phyloP scores from a whole-genome alignment of 2,329 filamentous ascomycete species.

The Alternaria sp. region DNA sequence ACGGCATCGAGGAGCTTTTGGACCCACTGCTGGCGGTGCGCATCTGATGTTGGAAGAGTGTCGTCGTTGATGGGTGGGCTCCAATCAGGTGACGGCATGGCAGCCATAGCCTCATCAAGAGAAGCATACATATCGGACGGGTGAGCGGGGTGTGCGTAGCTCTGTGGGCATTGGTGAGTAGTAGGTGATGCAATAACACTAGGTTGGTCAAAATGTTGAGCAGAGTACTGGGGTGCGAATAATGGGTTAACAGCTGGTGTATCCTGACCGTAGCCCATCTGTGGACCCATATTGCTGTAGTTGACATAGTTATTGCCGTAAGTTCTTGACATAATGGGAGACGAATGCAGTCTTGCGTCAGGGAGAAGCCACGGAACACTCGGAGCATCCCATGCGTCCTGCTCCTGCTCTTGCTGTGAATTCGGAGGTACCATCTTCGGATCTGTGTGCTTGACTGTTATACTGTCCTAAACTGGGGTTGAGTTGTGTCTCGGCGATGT shows the following conservation, averaged over 20 bases:
- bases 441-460: background rate
- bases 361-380: background rate
- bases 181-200: background rate
- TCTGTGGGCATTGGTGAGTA: background rate
- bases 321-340: background rate
- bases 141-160: background rate
- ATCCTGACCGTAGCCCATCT: background rate
- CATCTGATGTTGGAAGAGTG: slow-evolving; percentile 1
- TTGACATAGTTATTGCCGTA: background rate
- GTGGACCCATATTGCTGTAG: background rate
- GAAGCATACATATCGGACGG: background rate
- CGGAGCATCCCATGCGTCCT: background rate
- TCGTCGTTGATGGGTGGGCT: background rate
- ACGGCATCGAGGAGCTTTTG: slow-evolving; percentile 4
- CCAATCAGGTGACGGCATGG: background rate
- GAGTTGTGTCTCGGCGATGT: background rate
- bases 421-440: background rate
- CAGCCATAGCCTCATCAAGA: background rate
- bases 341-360: background rate
- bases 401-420: background rate
- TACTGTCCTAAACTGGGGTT: background rate
- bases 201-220: background rate
- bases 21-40: background rate
- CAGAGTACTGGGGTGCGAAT: background rate
- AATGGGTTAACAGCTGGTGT: background rate